Evolutionary conservation across 768 basidiomycete genomes (phyloP).

Genomic region (Lentinula edodes): DNA sequence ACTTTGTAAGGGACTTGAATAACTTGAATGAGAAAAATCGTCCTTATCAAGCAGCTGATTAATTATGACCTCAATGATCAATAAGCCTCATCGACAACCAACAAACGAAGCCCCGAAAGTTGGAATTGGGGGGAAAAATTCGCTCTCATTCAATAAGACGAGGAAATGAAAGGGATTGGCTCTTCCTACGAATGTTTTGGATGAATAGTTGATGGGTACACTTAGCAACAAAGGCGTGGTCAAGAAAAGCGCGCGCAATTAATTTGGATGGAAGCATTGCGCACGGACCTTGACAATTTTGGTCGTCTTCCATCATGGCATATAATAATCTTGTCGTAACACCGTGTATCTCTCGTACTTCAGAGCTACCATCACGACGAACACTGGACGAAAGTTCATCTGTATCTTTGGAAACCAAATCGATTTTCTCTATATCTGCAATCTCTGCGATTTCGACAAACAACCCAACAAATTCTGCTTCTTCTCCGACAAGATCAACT

Average conservation of each 20-base stretch:
- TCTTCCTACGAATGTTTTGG: no score
- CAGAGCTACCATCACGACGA: neutral
- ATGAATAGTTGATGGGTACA: neutral
- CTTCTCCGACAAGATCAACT: neutral
- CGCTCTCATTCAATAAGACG: no score
- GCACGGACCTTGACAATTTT: neutral
- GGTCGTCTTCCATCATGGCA: neutral
- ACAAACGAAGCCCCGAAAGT: no score
- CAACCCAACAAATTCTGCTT: neutral
- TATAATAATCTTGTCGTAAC: neutral
- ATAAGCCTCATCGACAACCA: no score
- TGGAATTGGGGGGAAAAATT: no score
- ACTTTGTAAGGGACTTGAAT: neutral
- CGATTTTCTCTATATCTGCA: neutral
- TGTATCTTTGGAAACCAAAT: neutral
- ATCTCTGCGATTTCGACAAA: neutral
- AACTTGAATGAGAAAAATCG: neutral
- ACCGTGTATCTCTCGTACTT: neutral
- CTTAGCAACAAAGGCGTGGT: neutral
- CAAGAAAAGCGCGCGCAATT: neutral
- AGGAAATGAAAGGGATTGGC: no score
- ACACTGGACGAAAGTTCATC: neutral
- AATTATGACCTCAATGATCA: neutral
- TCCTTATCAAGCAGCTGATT: neutral
- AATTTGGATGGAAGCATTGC: neutral